Evolutionary conservation across 768 basidiomycete species (phyloP).

Genomic region (Auricularia sp.): DNA sequence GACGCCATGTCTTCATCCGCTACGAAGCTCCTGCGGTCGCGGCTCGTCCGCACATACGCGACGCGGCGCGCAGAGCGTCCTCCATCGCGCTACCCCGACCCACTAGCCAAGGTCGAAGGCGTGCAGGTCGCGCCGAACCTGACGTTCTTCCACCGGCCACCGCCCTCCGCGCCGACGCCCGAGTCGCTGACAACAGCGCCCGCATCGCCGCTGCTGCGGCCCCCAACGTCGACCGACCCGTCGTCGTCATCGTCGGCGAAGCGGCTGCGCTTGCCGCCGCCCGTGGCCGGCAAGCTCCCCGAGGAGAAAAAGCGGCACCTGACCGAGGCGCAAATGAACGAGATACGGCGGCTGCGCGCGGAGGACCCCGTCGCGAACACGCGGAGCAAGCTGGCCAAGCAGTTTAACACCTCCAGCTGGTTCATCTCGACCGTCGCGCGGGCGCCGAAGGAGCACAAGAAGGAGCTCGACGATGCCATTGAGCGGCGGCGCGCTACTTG

Average conservation of each 20-base stretch:
- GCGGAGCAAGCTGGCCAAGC: slow-evolving; percentile 56
- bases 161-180: slow-evolving; percentile 66
- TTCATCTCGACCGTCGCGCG: slow-evolving; percentile 62
- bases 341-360: slow-evolving; percentile 49
- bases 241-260: background rate
- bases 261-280: slow-evolving; percentile 13
- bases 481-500: slow-evolving; percentile 43
- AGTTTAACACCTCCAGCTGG: slow-evolving; percentile 61
- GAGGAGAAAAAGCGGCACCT: slow-evolving; percentile 24
- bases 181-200: slow-evolving; percentile 61
- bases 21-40: background rate
- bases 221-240: slow-evolving; percentile 14
- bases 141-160: slow-evolving; percentile 80
- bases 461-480: slow-evolving; percentile 37
- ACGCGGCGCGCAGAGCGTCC: slow-evolving; percentile 21
- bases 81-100: slow-evolving; percentile 21
- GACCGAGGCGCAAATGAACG: slow-evolving; percentile 44
- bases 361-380: slow-evolving; percentile 52
- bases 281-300: slow-evolving; percentile 12
- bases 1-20: too few species aligned
- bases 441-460: slow-evolving; percentile 42
- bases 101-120: slow-evolving; percentile 17
- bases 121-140: slow-evolving; percentile 27
- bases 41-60: slow-evolving; percentile 13
- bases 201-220: slow-evolving; percentile 56